Base-by-base conservation (phyloP, 306 rosid species). In the Fragaria vesca region DNA sequence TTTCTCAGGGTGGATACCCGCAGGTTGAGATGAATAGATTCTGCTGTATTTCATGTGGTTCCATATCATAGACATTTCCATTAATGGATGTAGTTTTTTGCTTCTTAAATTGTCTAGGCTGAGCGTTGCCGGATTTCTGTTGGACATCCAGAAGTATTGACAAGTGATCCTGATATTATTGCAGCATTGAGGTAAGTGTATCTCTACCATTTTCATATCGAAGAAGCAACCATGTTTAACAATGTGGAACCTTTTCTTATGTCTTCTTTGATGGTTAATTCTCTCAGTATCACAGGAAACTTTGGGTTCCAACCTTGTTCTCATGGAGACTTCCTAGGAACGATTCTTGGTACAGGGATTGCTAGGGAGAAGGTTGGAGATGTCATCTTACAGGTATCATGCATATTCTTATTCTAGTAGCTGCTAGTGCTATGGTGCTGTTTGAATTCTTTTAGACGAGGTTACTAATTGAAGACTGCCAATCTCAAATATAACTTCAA, bases 1-100 rank as follows among this genome's bases (percentile, higher is more conserved):
- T 90, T 78, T 82, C 89, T 74, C 98, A 94, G 82, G 98, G 98
- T 84, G 98, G 97, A 82, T 94, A 90, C 76, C 96, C 96, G 18
- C 92, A 92, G 97, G 98, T 94, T 79, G 78, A 66, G 68, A 69
- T 79, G 16, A 73, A n/a, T 71, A 69, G 30, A 61, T 67, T 75
- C 72, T 15, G 43, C 52, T 72, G 68, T 66, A 46, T 55, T 63
- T 76, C 15, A 5, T 15, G 48, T 24, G 42, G 12, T 2, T 71
- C 12, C 18, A 38, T 66, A 12, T 72, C 76, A 72, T 9, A 12
- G 50, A 13, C 16, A 4, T 13, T 13, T 5, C 1, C 8, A 72
- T 32, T 51, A 75, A 77, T 70, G 46, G 68, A 55, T 50, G 21
- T 80, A 69, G 69, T 73, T 43, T 72, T 72, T 55, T 36, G 21